A percentile compares a stretch with the other conserved stretches of the same genome.
Conservation (phyloP, 768 basidiomycete genomes). For the Suillus luteus region DNA sequence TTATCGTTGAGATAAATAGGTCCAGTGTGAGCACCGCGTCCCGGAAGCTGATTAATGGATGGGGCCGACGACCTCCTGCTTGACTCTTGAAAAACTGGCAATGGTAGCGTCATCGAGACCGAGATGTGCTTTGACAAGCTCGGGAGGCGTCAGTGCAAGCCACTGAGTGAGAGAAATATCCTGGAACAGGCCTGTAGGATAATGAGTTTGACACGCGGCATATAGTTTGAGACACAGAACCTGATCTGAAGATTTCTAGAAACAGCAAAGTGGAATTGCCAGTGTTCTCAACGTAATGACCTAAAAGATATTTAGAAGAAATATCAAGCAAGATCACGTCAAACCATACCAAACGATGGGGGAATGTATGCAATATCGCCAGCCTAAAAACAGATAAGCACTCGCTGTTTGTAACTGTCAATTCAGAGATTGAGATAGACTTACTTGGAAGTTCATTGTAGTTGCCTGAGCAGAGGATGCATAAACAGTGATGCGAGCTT, state of each 20-base stretch:
- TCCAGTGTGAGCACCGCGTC: neutral
- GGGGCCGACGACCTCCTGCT: slow-evolving; percentile 48
- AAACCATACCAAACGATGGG: slow-evolving; percentile 25
- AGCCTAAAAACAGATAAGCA: slow-evolving; percentile 26
- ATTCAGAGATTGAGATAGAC: neutral
- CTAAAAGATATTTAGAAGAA: slow-evolving; percentile 28
- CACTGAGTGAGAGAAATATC: slow-evolving; percentile 62
- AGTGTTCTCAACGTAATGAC: slow-evolving; percentile 70
- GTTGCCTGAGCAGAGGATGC: slow-evolving; percentile 41
- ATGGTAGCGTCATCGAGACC: slow-evolving; percentile 53
- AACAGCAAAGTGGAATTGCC: slow-evolving; percentile 59
- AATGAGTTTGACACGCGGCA: neutral
- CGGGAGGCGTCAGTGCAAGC: slow-evolving; percentile 61
- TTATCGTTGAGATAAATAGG: slow-evolving; percentile 6
- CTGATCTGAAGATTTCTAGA: slow-evolving; percentile 63
- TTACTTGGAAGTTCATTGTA: slow-evolving; percentile 48
- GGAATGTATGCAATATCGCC: slow-evolving; percentile 32
- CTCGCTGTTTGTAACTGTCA: neutral
- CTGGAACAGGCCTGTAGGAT: slow-evolving; percentile 46
- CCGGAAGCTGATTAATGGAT: neutral
- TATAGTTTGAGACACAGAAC: slow-evolving; percentile 30
- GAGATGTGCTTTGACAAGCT: slow-evolving; percentile 64
- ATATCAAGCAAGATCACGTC: neutral
- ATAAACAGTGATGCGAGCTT: slow-evolving; percentile 45
- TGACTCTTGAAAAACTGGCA: slow-evolving; percentile 49